Evolutionary conservation across 768 basidiomycete species (phyloP), one percentile per base, ranked within the genome.

Genomic region (Daedaleopsis sinensis): DNA sequence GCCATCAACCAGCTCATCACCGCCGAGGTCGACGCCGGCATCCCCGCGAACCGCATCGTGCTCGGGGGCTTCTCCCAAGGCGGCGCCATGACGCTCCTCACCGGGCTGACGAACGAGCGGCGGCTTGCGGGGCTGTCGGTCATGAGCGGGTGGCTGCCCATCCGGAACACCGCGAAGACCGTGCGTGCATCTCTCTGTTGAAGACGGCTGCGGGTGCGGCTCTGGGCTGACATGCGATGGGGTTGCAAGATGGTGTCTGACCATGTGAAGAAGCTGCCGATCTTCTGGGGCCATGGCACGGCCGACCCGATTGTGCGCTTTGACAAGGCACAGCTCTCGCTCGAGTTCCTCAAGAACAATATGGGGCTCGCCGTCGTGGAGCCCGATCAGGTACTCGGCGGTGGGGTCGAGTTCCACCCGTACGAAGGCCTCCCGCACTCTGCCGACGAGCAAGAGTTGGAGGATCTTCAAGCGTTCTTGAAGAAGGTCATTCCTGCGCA

Each of bases 11-110:
- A 82, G 59, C 77, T 96, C 65, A 87, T 98, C 69, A 79, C 84
- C 13, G 79, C 81, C 2, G 95, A 98, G 74, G 78, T 95, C 19
- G 84, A 87, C 51, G 79, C 80, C 9, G 91, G 91, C 37, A 84
- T 89, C 55, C 80, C 85, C 10, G 76, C 88, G 24, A 79, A 80
- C 57, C 84, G 90, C 53, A 90, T 96, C 67, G 82, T 96, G 36
- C 74, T 98, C 23, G 94, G 93, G 38, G 95, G 95, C 11, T 96
- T 96, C 77, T 90, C 87, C 62, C 94, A 96, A 72, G 94, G 93
- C 39, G 91, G 80, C 43, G 84, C 88, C 23, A 88, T 96, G 80
- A 81, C 87, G 9, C 77, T 94, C n/a, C 75, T 95, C 52, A 85
- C 87, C 4, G 93, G 86, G 9, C 76, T 96, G 59, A 89, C 85